These are phyloP conservation scores for Saccharomycopsis phalli DNA, from an alignment of 1,139 yeast species.

Conservation along the genomic window DNA sequence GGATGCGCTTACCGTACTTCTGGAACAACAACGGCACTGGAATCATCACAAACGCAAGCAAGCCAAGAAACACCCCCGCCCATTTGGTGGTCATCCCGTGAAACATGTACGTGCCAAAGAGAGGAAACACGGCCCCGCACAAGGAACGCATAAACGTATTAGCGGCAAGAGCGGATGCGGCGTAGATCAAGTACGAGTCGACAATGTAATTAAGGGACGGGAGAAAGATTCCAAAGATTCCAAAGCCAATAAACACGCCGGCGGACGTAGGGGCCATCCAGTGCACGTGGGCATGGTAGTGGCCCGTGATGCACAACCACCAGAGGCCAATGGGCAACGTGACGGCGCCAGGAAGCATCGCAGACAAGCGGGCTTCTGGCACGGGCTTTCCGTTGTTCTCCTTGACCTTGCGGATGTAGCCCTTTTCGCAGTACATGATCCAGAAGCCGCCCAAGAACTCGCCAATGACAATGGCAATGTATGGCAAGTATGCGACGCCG, in stretches of 20 bases:
- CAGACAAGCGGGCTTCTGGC: slow-evolving; percentile 74
- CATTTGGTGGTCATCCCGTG: slow-evolving; percentile 64
- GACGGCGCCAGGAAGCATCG: slow-evolving; percentile 63
- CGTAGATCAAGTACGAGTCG: slow-evolving; percentile 68
- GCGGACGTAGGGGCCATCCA: slow-evolving; percentile 84
- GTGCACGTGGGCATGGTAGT: slow-evolving; percentile 55
- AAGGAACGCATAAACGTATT: slow-evolving; percentile 66
- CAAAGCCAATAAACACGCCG: slow-evolving; percentile 64
- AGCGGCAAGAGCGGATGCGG: slow-evolving; percentile 89
- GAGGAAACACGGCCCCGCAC: slow-evolving; percentile 70
- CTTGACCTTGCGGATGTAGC: slow-evolving; percentile 33
- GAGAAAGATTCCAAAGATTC: slow-evolving; percentile 65
- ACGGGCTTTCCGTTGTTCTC: slow-evolving; percentile 50
- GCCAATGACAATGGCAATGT: slow-evolving; percentile 54
- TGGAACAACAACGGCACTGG: slow-evolving; percentile 74
- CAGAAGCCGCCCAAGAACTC: slow-evolving; percentile 47
- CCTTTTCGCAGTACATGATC: slow-evolving; percentile 29
- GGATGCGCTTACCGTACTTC: slow-evolving; percentile 52
- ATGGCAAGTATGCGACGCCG: slow-evolving; percentile 57
- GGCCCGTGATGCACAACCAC: slow-evolving; percentile 85
- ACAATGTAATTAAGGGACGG: slow-evolving; percentile 74
- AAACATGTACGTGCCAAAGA: slow-evolving; percentile 72
- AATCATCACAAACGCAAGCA: slow-evolving; percentile 49
- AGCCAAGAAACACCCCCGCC: slow-evolving; percentile 76
- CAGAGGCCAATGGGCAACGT: slow-evolving; percentile 68